Conservation (phyloP, 2,329 filamentous ascomycete species). For the Sporothrix pseudoabietina region DNA sequence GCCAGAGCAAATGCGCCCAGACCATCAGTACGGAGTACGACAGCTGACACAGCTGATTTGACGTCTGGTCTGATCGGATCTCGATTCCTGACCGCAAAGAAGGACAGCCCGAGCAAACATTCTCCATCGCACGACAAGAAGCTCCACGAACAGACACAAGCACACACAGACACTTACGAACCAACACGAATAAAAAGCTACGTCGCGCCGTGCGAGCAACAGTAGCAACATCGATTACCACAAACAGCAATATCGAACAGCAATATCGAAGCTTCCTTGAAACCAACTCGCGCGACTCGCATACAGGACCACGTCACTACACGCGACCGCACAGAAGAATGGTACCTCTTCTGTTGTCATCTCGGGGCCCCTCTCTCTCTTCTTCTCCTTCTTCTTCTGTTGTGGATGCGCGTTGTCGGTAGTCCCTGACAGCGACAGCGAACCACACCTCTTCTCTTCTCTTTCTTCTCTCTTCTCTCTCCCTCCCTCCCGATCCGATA, state of each 20-base stretch:
- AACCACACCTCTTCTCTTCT: too few species aligned
- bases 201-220: background rate
- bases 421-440: background rate
- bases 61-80: background rate
- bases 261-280: background rate
- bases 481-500: background rate
- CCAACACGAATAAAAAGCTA: too few species aligned
- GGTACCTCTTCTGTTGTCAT: background rate
- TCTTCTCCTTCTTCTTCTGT: background rate
- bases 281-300: background rate
- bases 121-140: background rate
- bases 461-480: too few species aligned
- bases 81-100: background rate
- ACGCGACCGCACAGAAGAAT: background rate
- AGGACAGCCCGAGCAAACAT: too few species aligned
- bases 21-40: background rate
- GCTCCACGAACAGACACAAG: background rate
- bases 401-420: background rate
- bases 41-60: background rate
- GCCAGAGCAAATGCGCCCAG: background rate
- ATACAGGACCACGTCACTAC: background rate
- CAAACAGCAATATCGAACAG: background rate
- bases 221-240: background rate
- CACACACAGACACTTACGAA: too few species aligned
- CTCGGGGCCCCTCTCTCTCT: background rate